These are phyloP conservation scores for Elsinoe ampelina DNA, from an alignment of 2,329 filamentous ascomycete species.

Conservation along the genomic window DNA sequence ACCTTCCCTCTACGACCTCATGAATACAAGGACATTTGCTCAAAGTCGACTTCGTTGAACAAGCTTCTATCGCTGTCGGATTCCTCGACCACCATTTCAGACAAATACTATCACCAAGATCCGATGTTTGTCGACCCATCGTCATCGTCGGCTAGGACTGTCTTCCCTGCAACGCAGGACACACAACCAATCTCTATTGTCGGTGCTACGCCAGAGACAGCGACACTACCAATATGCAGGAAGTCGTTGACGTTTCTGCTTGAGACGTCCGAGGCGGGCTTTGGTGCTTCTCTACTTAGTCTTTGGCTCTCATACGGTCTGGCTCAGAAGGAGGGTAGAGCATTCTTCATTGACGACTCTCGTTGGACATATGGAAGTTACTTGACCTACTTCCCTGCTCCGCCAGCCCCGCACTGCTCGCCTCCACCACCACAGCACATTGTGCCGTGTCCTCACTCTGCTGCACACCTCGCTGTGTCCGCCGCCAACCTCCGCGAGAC, in stretches of 20 bases:
- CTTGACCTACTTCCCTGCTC: constrained; percentile 59
- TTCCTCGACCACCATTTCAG: constrained; percentile 45
- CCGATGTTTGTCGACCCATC: neutral
- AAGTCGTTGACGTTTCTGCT: constrained; percentile 69
- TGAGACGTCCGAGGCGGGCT: constrained; percentile 62
- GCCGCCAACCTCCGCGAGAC: constrained; percentile 55
- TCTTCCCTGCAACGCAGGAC: constrained; percentile 44
- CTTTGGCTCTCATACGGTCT: constrained; percentile 79
- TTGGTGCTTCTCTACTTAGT: constrained; percentile 67
- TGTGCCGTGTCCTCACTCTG: constrained; percentile 68
- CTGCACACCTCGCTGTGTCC: constrained; percentile 65
- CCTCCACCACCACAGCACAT: constrained; percentile 67
- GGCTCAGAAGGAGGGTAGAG: constrained; percentile 60
- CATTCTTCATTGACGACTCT: constrained; percentile 79
- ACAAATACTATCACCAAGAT: constrained; percentile 26
- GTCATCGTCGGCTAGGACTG: constrained; percentile 59
- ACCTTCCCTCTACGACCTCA: constrained; percentile 57
- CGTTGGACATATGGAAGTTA: constrained; percentile 75
- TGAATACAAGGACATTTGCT: constrained; percentile 62
- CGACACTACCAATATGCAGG: constrained; percentile 47
- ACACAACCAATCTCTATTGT: constrained; percentile 15
- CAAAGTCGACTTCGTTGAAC: neutral
- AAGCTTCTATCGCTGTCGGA: neutral
- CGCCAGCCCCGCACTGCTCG: constrained; percentile 56
- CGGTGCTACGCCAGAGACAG: constrained; percentile 17